Conservation (phyloP, 2,329 filamentous ascomycete genomes). For the Blumeria hordei region DNA sequence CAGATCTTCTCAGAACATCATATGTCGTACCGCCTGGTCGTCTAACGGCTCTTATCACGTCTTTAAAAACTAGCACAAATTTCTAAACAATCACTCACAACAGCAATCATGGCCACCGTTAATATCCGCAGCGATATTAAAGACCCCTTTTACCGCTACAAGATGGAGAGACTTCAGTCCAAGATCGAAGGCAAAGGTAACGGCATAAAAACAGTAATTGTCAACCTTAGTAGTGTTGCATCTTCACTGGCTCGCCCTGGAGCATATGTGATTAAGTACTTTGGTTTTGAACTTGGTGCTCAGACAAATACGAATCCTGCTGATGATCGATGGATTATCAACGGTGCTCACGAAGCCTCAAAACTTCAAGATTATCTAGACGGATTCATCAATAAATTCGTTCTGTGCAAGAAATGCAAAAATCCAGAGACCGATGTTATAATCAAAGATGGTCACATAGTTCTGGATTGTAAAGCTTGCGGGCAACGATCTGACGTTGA, state of each 20-base stretch:
- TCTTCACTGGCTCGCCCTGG: slow-evolving; percentile 78
- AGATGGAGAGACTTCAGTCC: slow-evolving; percentile 97
- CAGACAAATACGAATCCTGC: slow-evolving; percentile 95
- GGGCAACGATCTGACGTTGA: slow-evolving; percentile 84
- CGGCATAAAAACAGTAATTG: slow-evolving; percentile 96
- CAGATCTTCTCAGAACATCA: slow-evolving; percentile 11
- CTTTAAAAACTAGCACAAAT: slow-evolving; percentile 5
- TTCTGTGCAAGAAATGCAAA: slow-evolving; percentile 99
- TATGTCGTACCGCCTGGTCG: slow-evolving; percentile 17
- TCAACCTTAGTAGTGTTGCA: slow-evolving; percentile 88
- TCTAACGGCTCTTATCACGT: slow-evolving; percentile 7
- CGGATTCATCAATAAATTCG: slow-evolving; percentile 95
- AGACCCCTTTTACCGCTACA: slow-evolving; percentile 99
- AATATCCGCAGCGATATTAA: slow-evolving; percentile 96
- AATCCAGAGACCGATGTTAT: slow-evolving; percentile 94
- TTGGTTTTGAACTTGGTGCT: slow-evolving; percentile 93
- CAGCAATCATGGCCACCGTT: slow-evolving; percentile 77
- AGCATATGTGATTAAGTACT: slow-evolving; percentile 97
- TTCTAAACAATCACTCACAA: slow-evolving; percentile 5
- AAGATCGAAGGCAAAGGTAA: slow-evolving; percentile 99
- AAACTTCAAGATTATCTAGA: slow-evolving; percentile 98
- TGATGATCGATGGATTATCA: slow-evolving; percentile 99
- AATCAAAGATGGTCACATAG: slow-evolving; percentile 80
- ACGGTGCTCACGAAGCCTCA: slow-evolving; percentile 79
- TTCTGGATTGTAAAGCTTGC: slow-evolving; percentile 96